Evolutionary conservation across 148 eudicot genomes (phyloP).

Genomic region (Nyssa sinensis): DNA sequence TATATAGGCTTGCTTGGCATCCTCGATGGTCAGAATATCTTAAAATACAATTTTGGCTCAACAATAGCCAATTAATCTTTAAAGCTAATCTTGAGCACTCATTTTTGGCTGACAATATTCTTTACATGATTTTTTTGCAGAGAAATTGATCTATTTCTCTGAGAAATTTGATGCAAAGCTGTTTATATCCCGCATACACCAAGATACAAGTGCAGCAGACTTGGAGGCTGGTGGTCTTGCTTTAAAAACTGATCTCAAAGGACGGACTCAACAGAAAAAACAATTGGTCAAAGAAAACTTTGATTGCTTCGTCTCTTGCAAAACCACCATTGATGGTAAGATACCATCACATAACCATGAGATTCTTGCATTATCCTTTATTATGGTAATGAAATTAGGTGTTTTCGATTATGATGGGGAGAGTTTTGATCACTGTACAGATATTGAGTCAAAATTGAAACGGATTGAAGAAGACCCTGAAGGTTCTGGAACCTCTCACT

Average conservation of each 20-base stretch:
- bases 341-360: background rate
- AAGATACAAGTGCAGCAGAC: constrained; percentile 83
- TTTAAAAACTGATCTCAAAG: constrained; percentile 84
- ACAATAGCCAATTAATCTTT: background rate
- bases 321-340: constrained; percentile 95
- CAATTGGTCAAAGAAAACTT: constrained; percentile 96
- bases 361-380: background rate
- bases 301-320: constrained; percentile 97
- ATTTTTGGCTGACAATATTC: constrained; percentile 1
- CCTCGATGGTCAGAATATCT: background rate
- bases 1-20: constrained; percentile 13
- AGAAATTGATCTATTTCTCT: constrained; percentile 81
- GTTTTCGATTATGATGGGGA: background rate
- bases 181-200: constrained; percentile 85
- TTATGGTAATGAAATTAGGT: constrained; percentile 1
- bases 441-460: constrained; percentile 88
- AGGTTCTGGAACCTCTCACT: constrained; percentile 91
- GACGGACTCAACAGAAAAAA: constrained; percentile 88
- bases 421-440: constrained; percentile 37
- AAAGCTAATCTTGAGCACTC: constrained; percentile 6
- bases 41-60: background rate
- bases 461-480: constrained; percentile 98
- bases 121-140: constrained; percentile 46
- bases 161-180: constrained; percentile 88
- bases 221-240: constrained; percentile 89